A percentile compares a stretch with the other conserved stretches of the same genome.
Conservation (phyloP, 129 eudicot species). For the Artemisia argyi region DNA sequence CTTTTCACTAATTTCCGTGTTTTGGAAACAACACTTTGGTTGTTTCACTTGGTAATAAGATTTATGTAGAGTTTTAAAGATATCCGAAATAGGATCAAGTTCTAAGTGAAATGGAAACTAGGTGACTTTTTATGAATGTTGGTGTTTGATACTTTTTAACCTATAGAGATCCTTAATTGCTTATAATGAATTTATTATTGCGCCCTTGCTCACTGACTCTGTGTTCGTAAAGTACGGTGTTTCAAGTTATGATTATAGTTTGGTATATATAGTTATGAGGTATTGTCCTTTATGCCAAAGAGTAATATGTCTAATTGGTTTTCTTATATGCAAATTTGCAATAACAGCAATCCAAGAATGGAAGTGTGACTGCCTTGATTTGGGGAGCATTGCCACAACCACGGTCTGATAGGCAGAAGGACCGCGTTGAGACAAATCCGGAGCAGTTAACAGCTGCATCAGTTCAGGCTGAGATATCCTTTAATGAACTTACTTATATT, state of each 20-base stretch:
- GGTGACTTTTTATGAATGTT: too few species aligned
- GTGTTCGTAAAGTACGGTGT: background rate
- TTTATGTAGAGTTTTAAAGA: too few species aligned
- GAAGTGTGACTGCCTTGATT: slow-evolving; percentile 74
- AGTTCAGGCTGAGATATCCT: slow-evolving; percentile 97
- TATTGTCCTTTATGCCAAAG: background rate
- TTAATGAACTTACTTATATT: slow-evolving; percentile 18
- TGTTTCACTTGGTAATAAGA: too few species aligned
- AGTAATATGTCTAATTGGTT: background rate
- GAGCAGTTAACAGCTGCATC: slow-evolving; percentile 99
- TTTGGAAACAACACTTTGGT: too few species aligned
- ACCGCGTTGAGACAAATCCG: slow-evolving; percentile 98
- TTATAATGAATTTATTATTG: slow-evolving; percentile 2
- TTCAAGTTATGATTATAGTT: slow-evolving; percentile 4
- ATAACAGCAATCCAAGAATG: slow-evolving; percentile 70
- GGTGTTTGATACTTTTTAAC: too few species aligned
- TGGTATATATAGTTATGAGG: background rate
- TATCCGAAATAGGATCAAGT: too few species aligned
- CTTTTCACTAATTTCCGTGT: too few species aligned
- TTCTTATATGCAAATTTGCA: slow-evolving; percentile 16
- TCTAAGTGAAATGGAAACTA: too few species aligned
- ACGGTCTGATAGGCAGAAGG: slow-evolving; percentile 88
- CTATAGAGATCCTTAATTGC: background rate
- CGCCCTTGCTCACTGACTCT: slow-evolving; percentile 2
- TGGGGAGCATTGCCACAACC: slow-evolving; percentile 99